These are phyloP conservation scores for Colletotrichum salicis DNA, from an alignment of 2,329 filamentous ascomycete genomes.

Conservation along the genomic window DNA sequence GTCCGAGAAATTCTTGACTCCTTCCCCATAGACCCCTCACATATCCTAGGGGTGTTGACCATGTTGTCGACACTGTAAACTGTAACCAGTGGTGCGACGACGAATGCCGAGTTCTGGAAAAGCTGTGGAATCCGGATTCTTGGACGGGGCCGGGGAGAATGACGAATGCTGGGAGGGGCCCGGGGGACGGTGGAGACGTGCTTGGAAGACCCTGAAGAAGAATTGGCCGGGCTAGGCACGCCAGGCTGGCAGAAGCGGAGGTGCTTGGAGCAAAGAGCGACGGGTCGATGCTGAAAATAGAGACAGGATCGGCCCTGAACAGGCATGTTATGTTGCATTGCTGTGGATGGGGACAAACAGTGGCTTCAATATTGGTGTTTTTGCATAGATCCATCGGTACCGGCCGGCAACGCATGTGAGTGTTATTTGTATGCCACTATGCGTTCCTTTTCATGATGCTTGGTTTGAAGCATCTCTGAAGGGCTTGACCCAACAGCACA, in stretches of 20 bases:
- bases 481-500: neutral
- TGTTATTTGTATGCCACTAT: neutral
- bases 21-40: conserved; percentile 1
- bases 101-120: conserved; percentile 21
- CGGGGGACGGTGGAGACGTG: conserved; percentile 11
- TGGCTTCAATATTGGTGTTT: neutral
- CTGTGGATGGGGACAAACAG: neutral
- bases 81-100: conserved; percentile 1
- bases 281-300: conserved; percentile 33
- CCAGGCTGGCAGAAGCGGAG: conserved; percentile 13
- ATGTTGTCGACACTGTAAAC: neutral
- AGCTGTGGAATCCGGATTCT: conserved; percentile 29
- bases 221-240: conserved; percentile 12
- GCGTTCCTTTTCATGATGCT: neutral
- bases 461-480: neutral
- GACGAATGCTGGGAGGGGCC: conserved; percentile 21
- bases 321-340: conserved; percentile 30
- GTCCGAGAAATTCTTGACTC: neutral
- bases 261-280: conserved; percentile 7
- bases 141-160: conserved; percentile 9
- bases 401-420: neutral
- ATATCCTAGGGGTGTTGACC: neutral
- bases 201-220: conserved; percentile 31
- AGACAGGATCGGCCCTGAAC: conserved; percentile 27
- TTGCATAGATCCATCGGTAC: neutral